Evolutionary conservation across 106 monocot species (phyloP).

Genomic region (Dioscorea zingiberensis): DNA sequence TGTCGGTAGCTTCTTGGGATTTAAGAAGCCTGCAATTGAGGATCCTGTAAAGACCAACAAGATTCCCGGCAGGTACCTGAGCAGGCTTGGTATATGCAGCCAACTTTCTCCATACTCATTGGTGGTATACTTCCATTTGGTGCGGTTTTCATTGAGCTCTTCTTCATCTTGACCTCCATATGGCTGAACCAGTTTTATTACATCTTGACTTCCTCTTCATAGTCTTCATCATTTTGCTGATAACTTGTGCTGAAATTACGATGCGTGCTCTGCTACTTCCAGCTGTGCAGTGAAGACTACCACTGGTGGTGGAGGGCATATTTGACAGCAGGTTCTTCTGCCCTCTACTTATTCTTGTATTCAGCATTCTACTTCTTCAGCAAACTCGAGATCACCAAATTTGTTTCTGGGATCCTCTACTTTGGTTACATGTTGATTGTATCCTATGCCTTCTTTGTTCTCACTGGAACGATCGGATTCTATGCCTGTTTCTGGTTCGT

Average conservation of each 20-base stretch:
- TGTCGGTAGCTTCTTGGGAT: conserved; percentile 31
- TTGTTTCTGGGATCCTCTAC: conserved; percentile 47
- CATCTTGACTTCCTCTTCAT: conserved; percentile 53
- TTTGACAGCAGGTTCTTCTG: conserved; percentile 45
- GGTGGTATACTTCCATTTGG: conserved; percentile 32
- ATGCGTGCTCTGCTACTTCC: conserved; percentile 60
- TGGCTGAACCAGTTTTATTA: conserved; percentile 43
- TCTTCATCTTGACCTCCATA: conserved; percentile 37
- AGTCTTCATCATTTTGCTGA: conserved; percentile 42
- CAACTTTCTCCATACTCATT: conserved; percentile 22
- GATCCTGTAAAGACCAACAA: conserved; percentile 31
- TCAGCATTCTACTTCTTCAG: conserved; percentile 48
- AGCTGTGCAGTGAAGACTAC: conserved; percentile 55
- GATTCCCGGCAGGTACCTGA: conserved; percentile 31
- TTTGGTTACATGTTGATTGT: conserved; percentile 54
- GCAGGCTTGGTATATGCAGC: conserved; percentile 35
- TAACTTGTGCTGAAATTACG: conserved; percentile 54
- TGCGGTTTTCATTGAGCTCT: conserved; percentile 32
- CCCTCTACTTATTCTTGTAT: conserved; percentile 40
- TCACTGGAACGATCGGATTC: conserved; percentile 57
- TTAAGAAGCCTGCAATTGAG: conserved; percentile 23
- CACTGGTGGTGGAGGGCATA: conserved; percentile 63
- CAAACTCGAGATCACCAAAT: conserved; percentile 48
- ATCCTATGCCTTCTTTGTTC: conserved; percentile 48
- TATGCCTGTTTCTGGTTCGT: conserved; percentile 54